Evolutionary conservation across 108 stramenopile genomes (phyloP), one percentile per base, ranked within the genome.

Genomic region (Cyclotella atomus): DNA sequence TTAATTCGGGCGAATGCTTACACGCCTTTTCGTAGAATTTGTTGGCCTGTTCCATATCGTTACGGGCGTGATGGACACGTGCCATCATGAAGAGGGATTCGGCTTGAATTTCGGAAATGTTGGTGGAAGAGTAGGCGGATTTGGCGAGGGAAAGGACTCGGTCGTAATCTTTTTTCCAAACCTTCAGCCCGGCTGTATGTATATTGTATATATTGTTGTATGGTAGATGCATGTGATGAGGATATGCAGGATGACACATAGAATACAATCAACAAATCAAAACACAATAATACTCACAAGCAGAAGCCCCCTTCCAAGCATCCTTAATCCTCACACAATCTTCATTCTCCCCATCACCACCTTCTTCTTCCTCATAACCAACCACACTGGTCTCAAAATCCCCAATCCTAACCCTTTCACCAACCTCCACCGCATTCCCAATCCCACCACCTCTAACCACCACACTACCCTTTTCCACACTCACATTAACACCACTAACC

Each of bases 151-250:
- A 83, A 27, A 91, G 74, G 35, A 97, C 96, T 35, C 93, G 87
- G 53, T 94, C 91, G 69, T 95, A 97, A 68, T 97, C 94, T 77
- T 95, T 95, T 66, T 91, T 95, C 92, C 91, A 95, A 28, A 93
- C 59, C 59, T 91, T 95, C 21, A 95, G 83, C 2, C 80, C 82
- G 16, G 59, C 82, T 85, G 50, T 25, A 21, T n/a, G n/a, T n/a
- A n/a, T n/a, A n/a, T n/a, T n/a, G n/a, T n/a, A n/a, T n/a, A n/a
- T n/a, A n/a, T n/a, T n/a, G n/a, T n/a, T n/a, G n/a, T n/a, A n/a
- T n/a, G n/a, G n/a, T n/a, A n/a, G n/a, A n/a, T n/a, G n/a, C n/a
- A n/a, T n/a, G n/a, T n/a, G n/a, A n/a, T n/a, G n/a, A n/a, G n/a
- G n/a, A n/a, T n/a, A n/a, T n/a, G n/a, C n/a, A n/a, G n/a, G n/a